Evolutionary conservation across 1,284 basidiomycete species (phyloP).

Genomic region (Austroboletus novae-zelandiae): DNA sequence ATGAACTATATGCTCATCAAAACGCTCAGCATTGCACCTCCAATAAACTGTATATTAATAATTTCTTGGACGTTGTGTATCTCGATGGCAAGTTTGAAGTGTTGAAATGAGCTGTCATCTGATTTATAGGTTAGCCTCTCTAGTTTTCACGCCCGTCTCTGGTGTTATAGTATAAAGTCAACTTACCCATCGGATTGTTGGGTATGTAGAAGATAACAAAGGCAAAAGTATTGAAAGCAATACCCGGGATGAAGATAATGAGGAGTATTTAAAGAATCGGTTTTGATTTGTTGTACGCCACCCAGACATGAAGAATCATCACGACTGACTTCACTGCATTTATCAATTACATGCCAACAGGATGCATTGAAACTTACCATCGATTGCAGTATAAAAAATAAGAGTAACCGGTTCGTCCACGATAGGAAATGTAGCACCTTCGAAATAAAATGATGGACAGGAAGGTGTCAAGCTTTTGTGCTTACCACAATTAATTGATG

Average conservation of each 20-base stretch:
- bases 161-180: too few species aligned
- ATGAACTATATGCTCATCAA: not conserved
- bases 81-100: too few species aligned
- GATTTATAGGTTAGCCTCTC: too few species aligned
- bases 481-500: too few species aligned
- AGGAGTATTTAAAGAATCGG: not conserved
- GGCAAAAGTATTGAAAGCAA: not conserved
- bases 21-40: not conserved
- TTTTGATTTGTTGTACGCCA: not conserved
- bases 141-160: too few species aligned
- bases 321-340: not conserved
- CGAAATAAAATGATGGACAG: too few species aligned
- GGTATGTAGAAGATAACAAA: not conserved
- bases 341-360: not conserved
- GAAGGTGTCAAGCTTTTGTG: too few species aligned
- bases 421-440: too few species aligned
- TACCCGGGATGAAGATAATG: not conserved
- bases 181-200: too few species aligned
- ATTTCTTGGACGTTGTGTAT: too few species aligned
- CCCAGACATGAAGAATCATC: not conserved
- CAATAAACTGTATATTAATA: not conserved
- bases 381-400: not conserved
- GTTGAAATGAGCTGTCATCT: too few species aligned
- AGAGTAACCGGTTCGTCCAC: too few species aligned
- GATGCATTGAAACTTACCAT: not conserved